Evolutionary conservation across 2,329 filamentous ascomycete genomes (phyloP).

Genomic region (Phaeosphaeriaceae sp.): DNA sequence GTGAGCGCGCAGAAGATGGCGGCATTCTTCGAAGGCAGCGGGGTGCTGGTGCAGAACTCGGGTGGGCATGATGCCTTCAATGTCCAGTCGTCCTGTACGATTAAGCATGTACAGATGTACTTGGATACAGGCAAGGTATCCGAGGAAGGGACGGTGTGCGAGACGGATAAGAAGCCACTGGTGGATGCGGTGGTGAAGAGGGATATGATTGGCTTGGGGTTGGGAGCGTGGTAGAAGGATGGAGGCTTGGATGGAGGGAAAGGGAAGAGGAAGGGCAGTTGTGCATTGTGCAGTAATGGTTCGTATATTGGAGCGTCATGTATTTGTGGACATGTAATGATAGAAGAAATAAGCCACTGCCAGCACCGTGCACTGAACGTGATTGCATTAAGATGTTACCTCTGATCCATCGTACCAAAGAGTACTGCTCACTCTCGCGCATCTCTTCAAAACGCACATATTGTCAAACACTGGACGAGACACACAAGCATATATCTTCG

Average conservation of each 20-base stretch:
- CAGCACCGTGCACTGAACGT: no score
- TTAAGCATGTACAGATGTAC: slow-evolving; percentile 8
- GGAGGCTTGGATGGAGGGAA: neutral
- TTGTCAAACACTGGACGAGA: no score
- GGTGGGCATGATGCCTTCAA: neutral
- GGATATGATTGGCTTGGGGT: neutral
- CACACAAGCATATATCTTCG: no score
- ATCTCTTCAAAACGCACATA: no score
- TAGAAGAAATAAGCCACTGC: no score
- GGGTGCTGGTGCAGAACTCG: slow-evolving; percentile 41
- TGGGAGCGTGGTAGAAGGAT: neutral
- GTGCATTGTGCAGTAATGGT: no score
- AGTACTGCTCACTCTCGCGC: no score
- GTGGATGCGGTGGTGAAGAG: neutral
- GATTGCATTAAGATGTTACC: no score
- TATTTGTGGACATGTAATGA: no score
- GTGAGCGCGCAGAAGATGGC: slow-evolving; percentile 46
- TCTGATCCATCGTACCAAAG: no score
- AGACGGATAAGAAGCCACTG: slow-evolving; percentile 11
- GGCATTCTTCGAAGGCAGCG: slow-evolving; percentile 48
- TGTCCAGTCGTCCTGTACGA: slow-evolving; percentile 6
- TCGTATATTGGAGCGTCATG: no score
- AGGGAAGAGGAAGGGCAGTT: no score
- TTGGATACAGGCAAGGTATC: slow-evolving; percentile 11
- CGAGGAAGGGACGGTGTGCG: slow-evolving; percentile 11